Conservation (phyloP, 139 green algal species). For the Dunaliella sp. region DNA sequence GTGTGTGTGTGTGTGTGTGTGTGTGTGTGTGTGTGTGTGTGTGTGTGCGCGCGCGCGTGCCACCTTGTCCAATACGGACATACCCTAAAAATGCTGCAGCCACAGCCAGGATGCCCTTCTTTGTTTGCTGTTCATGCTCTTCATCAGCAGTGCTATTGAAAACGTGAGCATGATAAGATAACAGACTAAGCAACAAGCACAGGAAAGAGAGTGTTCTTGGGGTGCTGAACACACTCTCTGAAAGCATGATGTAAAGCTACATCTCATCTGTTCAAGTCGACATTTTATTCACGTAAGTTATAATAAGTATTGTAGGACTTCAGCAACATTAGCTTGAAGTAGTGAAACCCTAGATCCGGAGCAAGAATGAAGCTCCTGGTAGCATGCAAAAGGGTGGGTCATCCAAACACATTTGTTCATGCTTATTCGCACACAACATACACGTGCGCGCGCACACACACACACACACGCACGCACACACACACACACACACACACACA, state of each 20-base stretch:
- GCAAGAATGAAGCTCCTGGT: constrained; percentile 77
- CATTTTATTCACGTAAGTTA: neutral
- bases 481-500: constrained; percentile 26
- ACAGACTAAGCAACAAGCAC: constrained; percentile 38
- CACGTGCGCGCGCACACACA: neutral
- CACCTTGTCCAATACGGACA: neutral
- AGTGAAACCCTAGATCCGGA: neutral
- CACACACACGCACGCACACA: constrained; percentile 2
- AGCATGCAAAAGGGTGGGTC: constrained; percentile 80
- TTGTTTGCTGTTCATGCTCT: neutral
- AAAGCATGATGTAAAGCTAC: neutral
- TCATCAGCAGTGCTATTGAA: neutral
- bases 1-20: no score
- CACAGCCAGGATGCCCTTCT: neutral
- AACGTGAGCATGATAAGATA: neutral
- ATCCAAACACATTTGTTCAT: constrained; percentile 28
- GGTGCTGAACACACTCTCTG: neutral
- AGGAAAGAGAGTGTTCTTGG: constrained; percentile 61
- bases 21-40: no score
- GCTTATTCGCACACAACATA: neutral
- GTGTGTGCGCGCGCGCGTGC: no score
- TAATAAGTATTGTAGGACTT: neutral
- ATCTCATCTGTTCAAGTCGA: neutral
- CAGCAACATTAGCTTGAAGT: neutral
- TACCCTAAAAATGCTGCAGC: neutral